Conservation (phyloP, 2,329 filamentous ascomycete species). For the Chaetothyriales sp. region DNA sequence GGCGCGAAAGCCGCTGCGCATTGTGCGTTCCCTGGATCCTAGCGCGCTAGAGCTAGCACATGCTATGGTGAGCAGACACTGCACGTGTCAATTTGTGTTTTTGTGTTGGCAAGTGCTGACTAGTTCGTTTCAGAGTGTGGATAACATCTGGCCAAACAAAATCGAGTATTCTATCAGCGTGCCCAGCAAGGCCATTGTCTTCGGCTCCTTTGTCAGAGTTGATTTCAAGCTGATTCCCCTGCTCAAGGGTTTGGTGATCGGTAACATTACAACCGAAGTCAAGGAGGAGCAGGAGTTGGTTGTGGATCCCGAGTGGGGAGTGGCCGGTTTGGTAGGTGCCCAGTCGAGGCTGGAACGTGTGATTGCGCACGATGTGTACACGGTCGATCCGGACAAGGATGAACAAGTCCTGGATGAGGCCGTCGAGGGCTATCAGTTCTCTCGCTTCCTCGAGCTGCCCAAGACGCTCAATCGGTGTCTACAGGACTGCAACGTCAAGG, state of each 20-base stretch:
- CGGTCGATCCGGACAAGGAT: slow-evolving; percentile 54
- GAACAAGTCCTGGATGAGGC: slow-evolving; percentile 41
- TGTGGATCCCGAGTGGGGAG: slow-evolving; percentile 34
- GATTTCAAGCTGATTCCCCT: slow-evolving; percentile 80
- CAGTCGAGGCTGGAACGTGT: slow-evolving; percentile 46
- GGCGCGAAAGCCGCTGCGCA: slow-evolving; percentile 62
- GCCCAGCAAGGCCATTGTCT: slow-evolving; percentile 85
- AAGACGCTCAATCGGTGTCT: slow-evolving; percentile 70
- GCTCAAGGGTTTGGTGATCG: slow-evolving; percentile 74
- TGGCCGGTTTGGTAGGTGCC: slow-evolving; percentile 19
- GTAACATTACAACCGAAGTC: slow-evolving; percentile 67
- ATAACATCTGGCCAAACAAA: slow-evolving; percentile 97
- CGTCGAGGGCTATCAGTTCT: slow-evolving; percentile 48
- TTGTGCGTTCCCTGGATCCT: slow-evolving; percentile 64
- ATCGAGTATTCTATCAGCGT: slow-evolving; percentile 89
- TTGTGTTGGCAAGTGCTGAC: background rate
- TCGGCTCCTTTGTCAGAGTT: slow-evolving; percentile 72
- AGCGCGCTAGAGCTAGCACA: slow-evolving; percentile 67
- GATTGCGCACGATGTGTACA: slow-evolving; percentile 53
- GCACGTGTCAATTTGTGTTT: background rate
- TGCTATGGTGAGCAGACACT: slow-evolving; percentile 51
- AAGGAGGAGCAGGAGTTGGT: slow-evolving; percentile 64
- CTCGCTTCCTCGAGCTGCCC: slow-evolving; percentile 53
- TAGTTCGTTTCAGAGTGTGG: slow-evolving; percentile 47
- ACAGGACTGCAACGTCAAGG: slow-evolving; percentile 76